Evolutionary conservation across 495 filamentous ascomycete genomes (phyloP), one percentile per base, ranked within the genome.

Genomic region (Aspergillus kassunensis): DNA sequence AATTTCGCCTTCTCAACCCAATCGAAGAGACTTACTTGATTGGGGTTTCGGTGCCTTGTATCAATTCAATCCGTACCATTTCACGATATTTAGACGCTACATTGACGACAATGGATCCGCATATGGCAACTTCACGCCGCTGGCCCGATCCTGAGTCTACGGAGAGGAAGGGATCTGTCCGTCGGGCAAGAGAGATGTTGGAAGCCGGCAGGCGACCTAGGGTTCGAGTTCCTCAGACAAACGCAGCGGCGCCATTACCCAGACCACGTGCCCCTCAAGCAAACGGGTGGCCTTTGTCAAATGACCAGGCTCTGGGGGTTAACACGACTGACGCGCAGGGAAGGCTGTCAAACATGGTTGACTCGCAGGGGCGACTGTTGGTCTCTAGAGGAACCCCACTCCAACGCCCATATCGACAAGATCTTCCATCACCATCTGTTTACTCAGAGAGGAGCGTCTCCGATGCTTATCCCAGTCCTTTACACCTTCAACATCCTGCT

Each of bases 381-480:
- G 59, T 63, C 4, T 77, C 77, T 7, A 70, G 74, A 51, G 80
- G 79, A 25, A 76, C 79, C 56, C 78, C 84, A 35, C 86, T 86
- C 10, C 80, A 81, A 64, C 76, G 86, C 54, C 87, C 87, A 19
- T 82, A 81, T 30, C 79, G 84, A 34, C 86, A 86, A 2, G 66
- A 63, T 49, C 62, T 65, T 19, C 71, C 65, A 24, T 74, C 70
- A 18, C 69, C 67, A 16, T 71, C 69, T 29, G 56, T 72, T 11
- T 74, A 74, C 43, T 72, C 71, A 4, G 55, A 82, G 72, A 59
- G 70, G 70, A 64, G 80, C 79, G 35, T 81, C 71, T 44, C 80
- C 69, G 35, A 80, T 78, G 37, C 64, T 74, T 41, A 77, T 77
- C 55, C 60, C 42, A 65, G 57, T 33, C 66, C 63, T 61, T 39